Percentiles rank a stretch among this genome's conserved stretches.
These are phyloP conservation scores for Salvia rosmarinus DNA, from an alignment of 257 asterid genomes.

Conservation along the genomic window DNA sequence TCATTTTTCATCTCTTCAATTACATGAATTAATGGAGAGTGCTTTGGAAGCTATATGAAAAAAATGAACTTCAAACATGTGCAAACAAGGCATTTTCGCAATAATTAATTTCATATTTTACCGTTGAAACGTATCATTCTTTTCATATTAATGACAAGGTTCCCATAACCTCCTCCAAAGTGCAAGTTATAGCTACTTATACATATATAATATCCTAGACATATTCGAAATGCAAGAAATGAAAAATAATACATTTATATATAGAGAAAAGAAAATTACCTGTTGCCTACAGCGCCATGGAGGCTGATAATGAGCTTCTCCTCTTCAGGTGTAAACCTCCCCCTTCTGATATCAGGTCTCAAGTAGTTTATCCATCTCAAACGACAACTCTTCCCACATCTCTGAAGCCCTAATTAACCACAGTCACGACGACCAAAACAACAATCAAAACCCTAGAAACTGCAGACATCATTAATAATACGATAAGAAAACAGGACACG, in stretches of 20 bases:
- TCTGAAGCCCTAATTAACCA: constrained; percentile 64
- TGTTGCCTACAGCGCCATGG: constrained; percentile 93
- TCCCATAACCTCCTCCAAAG: constrained; percentile 44
- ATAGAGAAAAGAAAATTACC: constrained; percentile 46
- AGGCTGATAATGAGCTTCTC: constrained; percentile 87
- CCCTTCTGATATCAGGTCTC: constrained; percentile 92
- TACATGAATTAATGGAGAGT: not conserved
- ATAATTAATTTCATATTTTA: constrained; percentile 30
- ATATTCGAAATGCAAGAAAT: not conserved
- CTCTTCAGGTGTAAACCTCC: constrained; percentile 84
- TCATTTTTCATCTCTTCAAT: too few species aligned
- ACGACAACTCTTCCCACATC: constrained; percentile 95
- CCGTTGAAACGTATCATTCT: constrained; percentile 4
- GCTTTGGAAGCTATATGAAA: not conserved
- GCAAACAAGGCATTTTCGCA: constrained; percentile 27
- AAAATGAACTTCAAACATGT: constrained; percentile 2
- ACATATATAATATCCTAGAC: not conserved
- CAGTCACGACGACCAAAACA: too few species aligned
- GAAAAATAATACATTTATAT: not conserved
- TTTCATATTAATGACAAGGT: constrained; percentile 22
- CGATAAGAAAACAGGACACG: not conserved
- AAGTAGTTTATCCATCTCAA: constrained; percentile 93
- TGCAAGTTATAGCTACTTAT: constrained; percentile 38
- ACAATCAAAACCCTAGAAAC: too few species aligned
- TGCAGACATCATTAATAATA: not conserved